Evolutionary conservation across 1,284 basidiomycete genomes (phyloP).

Genomic region (Sanghuangporus baumii): DNA sequence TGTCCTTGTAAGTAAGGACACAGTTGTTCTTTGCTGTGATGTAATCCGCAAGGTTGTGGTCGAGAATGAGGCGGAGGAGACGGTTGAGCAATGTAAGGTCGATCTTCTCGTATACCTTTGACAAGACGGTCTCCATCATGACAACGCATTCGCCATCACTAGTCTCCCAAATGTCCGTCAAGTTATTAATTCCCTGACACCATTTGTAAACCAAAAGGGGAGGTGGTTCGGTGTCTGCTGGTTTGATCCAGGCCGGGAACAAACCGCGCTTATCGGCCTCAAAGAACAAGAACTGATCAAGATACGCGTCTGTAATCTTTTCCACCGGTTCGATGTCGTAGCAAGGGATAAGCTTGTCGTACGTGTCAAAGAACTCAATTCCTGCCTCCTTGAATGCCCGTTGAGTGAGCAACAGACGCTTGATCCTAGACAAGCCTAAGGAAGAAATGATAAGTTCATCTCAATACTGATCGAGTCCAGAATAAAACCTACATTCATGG

Average conservation of each 20-base stretch:
- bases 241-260: constrained; percentile 98
- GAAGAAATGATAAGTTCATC: constrained; percentile 13
- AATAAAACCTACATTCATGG: constrained; percentile 63
- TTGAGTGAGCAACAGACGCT: constrained; percentile 90
- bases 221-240: constrained; percentile 92
- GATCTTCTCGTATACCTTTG: constrained; percentile 97
- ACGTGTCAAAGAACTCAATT: constrained; percentile 93
- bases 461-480: neutral
- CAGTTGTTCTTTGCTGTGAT: constrained; percentile 95
- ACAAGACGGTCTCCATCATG: constrained; percentile 95
- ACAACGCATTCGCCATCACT: constrained; percentile 95
- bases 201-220: constrained; percentile 96
- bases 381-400: constrained; percentile 97
- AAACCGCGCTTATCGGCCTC: constrained; percentile 95
- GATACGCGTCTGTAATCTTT: constrained; percentile 96
- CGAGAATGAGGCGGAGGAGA: constrained; percentile 87
- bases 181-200: constrained; percentile 91
- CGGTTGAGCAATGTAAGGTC: constrained; percentile 93
- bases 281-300: constrained; percentile 87
- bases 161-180: constrained; percentile 96
- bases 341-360: constrained; percentile 96
- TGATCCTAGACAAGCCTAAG: constrained; percentile 88
- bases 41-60: constrained; percentile 97
- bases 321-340: constrained; percentile 98
- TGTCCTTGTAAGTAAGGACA: constrained; percentile 89